Percentiles rank a stretch among this genome's conserved stretches.
These are phyloP conservation scores for Cutaneotrichosporon daszewskae DNA, from an alignment of 1,284 basidiomycete species.

Conservation along the genomic window DNA sequence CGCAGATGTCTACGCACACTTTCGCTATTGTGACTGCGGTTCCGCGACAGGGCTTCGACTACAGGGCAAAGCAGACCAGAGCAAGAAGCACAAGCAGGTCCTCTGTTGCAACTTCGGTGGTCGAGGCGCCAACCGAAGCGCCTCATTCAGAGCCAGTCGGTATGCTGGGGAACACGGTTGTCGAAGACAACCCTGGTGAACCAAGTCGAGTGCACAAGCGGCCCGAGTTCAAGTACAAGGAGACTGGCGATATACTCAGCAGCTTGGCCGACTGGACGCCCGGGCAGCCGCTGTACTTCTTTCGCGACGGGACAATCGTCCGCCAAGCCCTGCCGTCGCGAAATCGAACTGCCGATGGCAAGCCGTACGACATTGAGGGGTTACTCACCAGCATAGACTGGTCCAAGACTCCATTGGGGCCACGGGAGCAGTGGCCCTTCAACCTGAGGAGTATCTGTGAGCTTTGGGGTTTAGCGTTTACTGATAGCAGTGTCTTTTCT, in stretches of 20 bases:
- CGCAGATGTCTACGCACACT: slow-evolving; percentile 20
- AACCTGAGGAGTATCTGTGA: neutral
- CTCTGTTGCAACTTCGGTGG: no score
- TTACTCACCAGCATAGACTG: slow-evolving; percentile 39
- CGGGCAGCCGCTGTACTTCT: slow-evolving; percentile 2
- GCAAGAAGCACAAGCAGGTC: no score
- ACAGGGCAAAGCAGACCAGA: no score
- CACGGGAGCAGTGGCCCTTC: slow-evolving; percentile 28
- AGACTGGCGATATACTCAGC: no score
- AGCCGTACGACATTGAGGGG: slow-evolving; percentile 21
- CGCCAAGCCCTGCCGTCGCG: neutral
- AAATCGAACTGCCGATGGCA: slow-evolving; percentile 6
- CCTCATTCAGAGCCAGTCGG: no score
- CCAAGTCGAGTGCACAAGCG: no score
- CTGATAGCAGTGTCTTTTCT: slow-evolving; percentile 32
- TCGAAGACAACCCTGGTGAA: no score
- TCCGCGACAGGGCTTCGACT: no score
- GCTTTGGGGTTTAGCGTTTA: no score
- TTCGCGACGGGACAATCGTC: slow-evolving; percentile 3
- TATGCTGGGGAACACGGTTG: no score
- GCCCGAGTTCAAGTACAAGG: no score
- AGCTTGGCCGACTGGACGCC: neutral
- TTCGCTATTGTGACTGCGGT: slow-evolving; percentile 33
- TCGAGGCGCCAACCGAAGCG: no score
- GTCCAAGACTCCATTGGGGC: slow-evolving; percentile 38